Conservation (phyloP, 73 alveolate species). For the Paramecium sonneborni region DNA sequence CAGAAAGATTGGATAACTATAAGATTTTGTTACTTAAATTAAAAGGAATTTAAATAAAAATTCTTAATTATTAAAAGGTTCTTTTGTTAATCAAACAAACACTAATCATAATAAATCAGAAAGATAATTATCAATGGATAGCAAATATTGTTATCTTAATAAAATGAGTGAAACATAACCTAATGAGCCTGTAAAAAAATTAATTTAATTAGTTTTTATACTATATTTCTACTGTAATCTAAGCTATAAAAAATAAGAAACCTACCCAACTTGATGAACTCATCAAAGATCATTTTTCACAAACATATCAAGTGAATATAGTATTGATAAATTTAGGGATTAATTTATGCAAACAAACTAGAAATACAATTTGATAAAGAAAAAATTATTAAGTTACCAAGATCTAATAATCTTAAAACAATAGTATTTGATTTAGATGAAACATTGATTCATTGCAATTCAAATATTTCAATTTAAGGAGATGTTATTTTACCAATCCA, state of each 20-base stretch:
- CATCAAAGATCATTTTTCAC: slow-evolving; percentile 43
- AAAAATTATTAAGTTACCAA: slow-evolving; percentile 54
- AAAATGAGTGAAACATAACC: neutral
- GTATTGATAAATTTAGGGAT: slow-evolving; percentile 8
- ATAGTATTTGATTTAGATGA: slow-evolving; percentile 67
- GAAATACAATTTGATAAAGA: slow-evolving; percentile 15
- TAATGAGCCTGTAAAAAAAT: neutral
- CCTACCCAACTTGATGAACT: neutral
- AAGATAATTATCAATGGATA: neutral
- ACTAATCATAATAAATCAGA: neutral
- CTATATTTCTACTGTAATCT: neutral
- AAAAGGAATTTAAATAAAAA: neutral
- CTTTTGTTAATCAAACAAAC: neutral
- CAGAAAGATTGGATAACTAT: neutral
- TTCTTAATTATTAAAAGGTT: neutral
- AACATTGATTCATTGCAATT: slow-evolving; percentile 62
- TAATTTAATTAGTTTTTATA: slow-evolving; percentile 2
- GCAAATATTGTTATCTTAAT: neutral
- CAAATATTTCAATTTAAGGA: slow-evolving; percentile 33
- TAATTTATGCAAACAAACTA: slow-evolving; percentile 28
- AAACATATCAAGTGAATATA: slow-evolving; percentile 51
- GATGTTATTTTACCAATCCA: slow-evolving; percentile 64
- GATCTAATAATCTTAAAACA: slow-evolving; percentile 45
- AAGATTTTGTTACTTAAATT: neutral
- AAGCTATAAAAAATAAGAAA: neutral